A percentile compares a stretch with the other conserved stretches of the same genome.
These are phyloP conservation scores for Candida nemodendra DNA, from an alignment of 805 yeast species.

Conservation along the genomic window DNA sequence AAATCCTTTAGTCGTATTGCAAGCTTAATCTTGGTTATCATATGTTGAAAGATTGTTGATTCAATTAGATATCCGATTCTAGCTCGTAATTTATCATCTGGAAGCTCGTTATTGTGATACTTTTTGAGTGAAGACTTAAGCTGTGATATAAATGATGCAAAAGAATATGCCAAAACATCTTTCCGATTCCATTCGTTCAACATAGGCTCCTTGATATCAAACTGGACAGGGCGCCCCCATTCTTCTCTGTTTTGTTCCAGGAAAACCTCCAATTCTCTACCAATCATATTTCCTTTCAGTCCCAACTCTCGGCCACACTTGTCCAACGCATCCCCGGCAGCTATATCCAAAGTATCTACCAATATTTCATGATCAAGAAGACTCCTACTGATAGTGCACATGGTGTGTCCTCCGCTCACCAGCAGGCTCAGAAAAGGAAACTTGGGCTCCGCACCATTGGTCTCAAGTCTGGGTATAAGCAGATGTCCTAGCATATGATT, in stretches of 20 bases:
- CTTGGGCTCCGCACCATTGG: slow-evolving; percentile 42
- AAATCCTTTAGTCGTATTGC: slow-evolving; percentile 43
- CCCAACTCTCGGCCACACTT: slow-evolving; percentile 90
- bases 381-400: slow-evolving; percentile 67
- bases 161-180: slow-evolving; percentile 58
- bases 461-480: slow-evolving; percentile 56
- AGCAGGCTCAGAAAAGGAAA: slow-evolving; percentile 76
- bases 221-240: slow-evolving; percentile 30
- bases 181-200: slow-evolving; percentile 46
- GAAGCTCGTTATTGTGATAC: slow-evolving; percentile 19
- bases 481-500: slow-evolving; percentile 97
- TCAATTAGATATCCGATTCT: slow-evolving; percentile 62
- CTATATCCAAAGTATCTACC: slow-evolving; percentile 78
- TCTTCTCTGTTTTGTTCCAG: slow-evolving; percentile 36
- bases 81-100: slow-evolving; percentile 31
- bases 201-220: slow-evolving; percentile 48
- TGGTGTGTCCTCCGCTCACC: slow-evolving; percentile 94
- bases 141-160: slow-evolving; percentile 60
- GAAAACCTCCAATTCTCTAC: slow-evolving; percentile 71
- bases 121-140: slow-evolving; percentile 28
- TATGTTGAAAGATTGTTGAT: slow-evolving; percentile 66
- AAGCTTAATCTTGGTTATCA: slow-evolving; percentile 59
- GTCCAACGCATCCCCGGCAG: slow-evolving; percentile 91
- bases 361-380: slow-evolving; percentile 68
- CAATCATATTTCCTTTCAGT: slow-evolving; percentile 77